Conservation (phyloP, 169 alveolate genomes). For the Prorocentrum cordatum region DNA sequence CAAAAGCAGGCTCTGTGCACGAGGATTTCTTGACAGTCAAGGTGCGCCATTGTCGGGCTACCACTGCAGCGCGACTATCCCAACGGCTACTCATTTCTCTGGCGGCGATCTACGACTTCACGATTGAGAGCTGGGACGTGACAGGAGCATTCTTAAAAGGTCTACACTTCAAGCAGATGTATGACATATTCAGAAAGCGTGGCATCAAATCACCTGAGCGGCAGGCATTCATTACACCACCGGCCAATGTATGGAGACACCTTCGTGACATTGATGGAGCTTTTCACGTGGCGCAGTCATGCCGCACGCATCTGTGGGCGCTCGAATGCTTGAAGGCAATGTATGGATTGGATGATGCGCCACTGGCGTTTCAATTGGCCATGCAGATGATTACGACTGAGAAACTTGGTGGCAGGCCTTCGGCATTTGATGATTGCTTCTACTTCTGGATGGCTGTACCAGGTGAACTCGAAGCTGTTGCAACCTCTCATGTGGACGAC, state of each 20-base stretch:
- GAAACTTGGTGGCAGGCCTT: background rate
- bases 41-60: background rate
- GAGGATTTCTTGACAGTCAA: background rate
- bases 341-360: constrained; percentile 19
- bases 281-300: background rate
- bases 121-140: background rate
- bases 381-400: background rate
- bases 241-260: background rate
- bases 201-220: background rate
- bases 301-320: background rate
- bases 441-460: background rate
- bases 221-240: background rate
- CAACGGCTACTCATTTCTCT: background rate
- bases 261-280: background rate
- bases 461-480: background rate
- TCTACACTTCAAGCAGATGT: background rate
- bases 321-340: background rate
- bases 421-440: background rate
- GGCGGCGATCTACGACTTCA: background rate
- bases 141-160: constrained; percentile 4
- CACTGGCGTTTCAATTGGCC: background rate
- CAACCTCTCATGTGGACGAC: constrained; percentile 8
- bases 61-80: background rate
- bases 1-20: background rate
- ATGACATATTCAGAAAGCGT: background rate